A percentile compares a stretch with the other conserved stretches of the same genome.
Conservation (phyloP, 352 stramenopile species). For the Pythium coloratum region DNA sequence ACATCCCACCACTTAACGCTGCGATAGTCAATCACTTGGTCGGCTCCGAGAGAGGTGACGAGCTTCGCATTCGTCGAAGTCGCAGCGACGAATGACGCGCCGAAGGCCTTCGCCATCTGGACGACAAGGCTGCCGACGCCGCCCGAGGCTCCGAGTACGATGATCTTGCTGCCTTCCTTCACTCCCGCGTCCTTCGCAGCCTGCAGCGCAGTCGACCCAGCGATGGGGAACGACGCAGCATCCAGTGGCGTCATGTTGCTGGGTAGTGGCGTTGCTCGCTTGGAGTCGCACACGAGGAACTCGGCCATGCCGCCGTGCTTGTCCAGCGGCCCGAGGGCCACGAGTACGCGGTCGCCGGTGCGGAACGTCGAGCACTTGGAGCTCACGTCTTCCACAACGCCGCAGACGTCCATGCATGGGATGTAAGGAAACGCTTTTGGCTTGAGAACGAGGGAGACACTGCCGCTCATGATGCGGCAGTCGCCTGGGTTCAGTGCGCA, state of each 20-base stretch:
- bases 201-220: constrained; percentile 36
- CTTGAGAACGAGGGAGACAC: constrained; percentile 41
- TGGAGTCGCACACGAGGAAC: constrained; percentile 31
- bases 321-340: constrained; percentile 23
- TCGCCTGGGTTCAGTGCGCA: constrained; percentile 39
- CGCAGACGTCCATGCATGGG: constrained; percentile 42
- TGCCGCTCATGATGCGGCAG: constrained; percentile 36
- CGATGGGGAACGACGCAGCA: constrained; percentile 33
- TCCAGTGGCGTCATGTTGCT: constrained; percentile 23
- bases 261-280: constrained; percentile 27
- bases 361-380: constrained; percentile 28
- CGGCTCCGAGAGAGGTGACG: constrained; percentile 44
- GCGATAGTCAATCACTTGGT: constrained; percentile 57
- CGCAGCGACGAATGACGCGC: constrained; percentile 61
- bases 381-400: constrained; percentile 37
- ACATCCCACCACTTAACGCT: constrained; percentile 48
- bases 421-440: constrained; percentile 45
- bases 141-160: constrained; percentile 77
- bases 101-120: constrained; percentile 53
- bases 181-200: constrained; percentile 36
- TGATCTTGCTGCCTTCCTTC: constrained; percentile 47
- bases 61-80: constrained; percentile 52
- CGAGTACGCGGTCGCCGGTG: constrained; percentile 38
- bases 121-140: constrained; percentile 73
- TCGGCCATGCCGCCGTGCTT: constrained; percentile 37